Percentiles rank a stretch among this genome's conserved stretches.
These are phyloP conservation scores for Cladobotryum mycophilum DNA, from an alignment of 2,329 filamentous ascomycete genomes.

Conservation along the genomic window DNA sequence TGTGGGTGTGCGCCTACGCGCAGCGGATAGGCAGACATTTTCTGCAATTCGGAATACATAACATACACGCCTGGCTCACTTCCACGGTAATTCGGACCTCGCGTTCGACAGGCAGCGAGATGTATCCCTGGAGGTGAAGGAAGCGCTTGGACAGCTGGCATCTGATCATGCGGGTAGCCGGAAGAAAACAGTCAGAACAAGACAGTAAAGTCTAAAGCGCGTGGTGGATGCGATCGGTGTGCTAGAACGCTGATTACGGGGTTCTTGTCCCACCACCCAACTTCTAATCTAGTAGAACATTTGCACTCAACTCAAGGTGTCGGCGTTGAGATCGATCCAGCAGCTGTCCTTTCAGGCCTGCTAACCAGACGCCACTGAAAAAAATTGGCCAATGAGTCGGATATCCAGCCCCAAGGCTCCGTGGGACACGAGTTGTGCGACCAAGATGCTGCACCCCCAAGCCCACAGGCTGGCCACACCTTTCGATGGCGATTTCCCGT, in stretches of 20 bases:
- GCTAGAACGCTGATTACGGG: background rate
- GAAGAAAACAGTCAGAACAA: background rate
- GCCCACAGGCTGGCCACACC: background rate
- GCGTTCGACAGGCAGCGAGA: too few species aligned
- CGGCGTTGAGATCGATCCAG: conserved; percentile 3
- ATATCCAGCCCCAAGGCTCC: background rate
- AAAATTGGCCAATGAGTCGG: background rate
- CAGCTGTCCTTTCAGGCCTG: background rate
- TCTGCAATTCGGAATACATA: too few species aligned
- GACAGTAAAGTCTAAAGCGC: background rate
- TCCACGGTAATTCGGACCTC: too few species aligned
- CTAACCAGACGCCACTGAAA: background rate
- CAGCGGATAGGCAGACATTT: too few species aligned
- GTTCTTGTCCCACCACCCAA: background rate
- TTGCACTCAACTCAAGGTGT: background rate
- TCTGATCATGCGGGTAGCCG: background rate
- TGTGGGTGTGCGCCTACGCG: too few species aligned
- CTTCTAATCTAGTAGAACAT: background rate
- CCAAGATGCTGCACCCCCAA: background rate
- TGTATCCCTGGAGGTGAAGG: too few species aligned
- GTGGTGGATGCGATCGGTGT: background rate
- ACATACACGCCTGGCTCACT: too few species aligned
- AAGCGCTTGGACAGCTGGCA: too few species aligned
- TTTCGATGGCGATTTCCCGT: background rate
- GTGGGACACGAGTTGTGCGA: conserved; percentile 4